Percentiles rank a stretch among this genome's conserved stretches.
Conservation (phyloP, 2,329 filamentous ascomycete genomes). For the Epichloe aotearoae region DNA sequence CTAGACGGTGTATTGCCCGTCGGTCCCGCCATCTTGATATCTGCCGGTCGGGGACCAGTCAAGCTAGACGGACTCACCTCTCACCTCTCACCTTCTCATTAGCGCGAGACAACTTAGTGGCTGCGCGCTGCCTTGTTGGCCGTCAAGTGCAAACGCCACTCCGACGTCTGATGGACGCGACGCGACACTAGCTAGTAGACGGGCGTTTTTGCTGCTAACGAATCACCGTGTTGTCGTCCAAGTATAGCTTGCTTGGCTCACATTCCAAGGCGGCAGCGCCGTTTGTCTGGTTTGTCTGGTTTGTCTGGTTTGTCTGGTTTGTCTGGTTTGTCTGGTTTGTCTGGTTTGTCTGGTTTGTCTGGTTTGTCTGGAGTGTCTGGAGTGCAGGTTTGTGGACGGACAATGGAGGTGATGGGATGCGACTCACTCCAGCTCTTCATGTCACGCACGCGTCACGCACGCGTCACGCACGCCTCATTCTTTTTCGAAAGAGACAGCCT, state of each 20-base stretch:
- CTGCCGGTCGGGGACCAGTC: no score
- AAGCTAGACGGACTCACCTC: no score
- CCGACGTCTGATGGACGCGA: no score
- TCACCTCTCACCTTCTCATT: not conserved
- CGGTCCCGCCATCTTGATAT: no score
- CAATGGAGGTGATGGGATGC: not conserved
- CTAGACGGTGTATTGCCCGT: no score
- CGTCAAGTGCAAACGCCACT: no score
- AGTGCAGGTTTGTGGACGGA: not conserved
- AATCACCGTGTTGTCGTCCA: not conserved
- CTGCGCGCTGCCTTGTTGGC: no score
- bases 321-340: not conserved
- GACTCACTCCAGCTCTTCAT: conserved; percentile 1
- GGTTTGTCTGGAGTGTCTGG: not conserved
- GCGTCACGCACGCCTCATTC: not conserved
- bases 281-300: not conserved
- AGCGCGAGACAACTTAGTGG: not conserved
- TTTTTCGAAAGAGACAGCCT: not conserved
- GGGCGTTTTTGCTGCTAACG: not conserved
- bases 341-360: not conserved
- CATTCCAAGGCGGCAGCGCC: not conserved
- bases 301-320: not conserved
- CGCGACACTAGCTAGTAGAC: no score
- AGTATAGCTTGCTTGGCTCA: not conserved
- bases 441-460: conserved; percentile 3